These are phyloP conservation scores for Aspergillus bombycis DNA, from an alignment of 2,329 filamentous ascomycete species.

Conservation along the genomic window DNA sequence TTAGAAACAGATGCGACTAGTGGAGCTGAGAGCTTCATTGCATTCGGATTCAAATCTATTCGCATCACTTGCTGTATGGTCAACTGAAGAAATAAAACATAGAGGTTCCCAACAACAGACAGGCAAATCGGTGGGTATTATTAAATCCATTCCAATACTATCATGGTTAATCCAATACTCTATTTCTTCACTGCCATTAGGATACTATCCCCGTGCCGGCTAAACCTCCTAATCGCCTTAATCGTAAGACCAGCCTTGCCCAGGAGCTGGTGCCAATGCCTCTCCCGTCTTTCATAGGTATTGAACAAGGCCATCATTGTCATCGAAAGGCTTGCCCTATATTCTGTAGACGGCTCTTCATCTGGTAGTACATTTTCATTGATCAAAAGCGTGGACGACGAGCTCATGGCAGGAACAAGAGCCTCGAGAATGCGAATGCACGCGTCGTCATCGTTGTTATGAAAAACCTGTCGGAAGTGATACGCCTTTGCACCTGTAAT, in stretches of 20 bases:
- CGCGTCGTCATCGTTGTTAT: neutral
- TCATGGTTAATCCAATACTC: neutral
- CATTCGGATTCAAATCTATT: neutral
- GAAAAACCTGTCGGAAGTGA: neutral
- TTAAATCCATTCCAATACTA: neutral
- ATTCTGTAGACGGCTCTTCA: neutral
- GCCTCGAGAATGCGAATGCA: neutral
- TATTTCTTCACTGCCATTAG: neutral
- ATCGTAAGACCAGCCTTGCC: neutral
- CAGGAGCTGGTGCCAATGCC: conserved; percentile 2
- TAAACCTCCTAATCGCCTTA: neutral
- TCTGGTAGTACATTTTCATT: neutral
- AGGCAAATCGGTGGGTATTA: neutral
- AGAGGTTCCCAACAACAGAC: neutral
- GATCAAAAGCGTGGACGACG: neutral
- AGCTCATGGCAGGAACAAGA: neutral
- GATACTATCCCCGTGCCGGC: neutral
- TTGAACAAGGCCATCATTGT: conserved; percentile 4
- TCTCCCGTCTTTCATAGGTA: neutral
- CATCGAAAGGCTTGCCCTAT: neutral
- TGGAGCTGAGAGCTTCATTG: neutral
- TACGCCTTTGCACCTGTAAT: neutral
- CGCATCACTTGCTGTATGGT: neutral
- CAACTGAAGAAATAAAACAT: neutral
- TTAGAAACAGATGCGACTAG: neutral